Conservation (phyloP, 2,329 filamentous ascomycete genomes). For the Sporothrix luriei region DNA sequence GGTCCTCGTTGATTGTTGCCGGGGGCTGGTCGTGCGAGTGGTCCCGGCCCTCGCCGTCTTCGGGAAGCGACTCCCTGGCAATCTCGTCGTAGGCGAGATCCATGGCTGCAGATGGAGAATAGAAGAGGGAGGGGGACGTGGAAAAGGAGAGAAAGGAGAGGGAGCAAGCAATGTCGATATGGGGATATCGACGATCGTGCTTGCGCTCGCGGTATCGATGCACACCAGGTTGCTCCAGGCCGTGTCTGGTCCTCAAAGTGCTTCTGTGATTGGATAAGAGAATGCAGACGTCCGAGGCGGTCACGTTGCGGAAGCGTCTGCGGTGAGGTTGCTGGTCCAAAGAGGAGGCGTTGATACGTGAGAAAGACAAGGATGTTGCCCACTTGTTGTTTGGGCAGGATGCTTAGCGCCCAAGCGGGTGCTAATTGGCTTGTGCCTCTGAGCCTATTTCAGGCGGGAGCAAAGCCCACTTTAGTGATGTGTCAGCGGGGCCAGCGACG, state of each 20-base stretch:
- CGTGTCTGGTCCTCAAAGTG: background rate
- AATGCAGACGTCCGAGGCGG: conserved; percentile 24
- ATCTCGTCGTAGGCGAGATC: conserved; percentile 98
- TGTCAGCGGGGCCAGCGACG: conserved; percentile 23
- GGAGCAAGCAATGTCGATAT: background rate
- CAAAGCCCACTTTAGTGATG: conserved; percentile 8
- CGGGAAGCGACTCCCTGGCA: conserved; percentile 74
- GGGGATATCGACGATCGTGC: background rate
- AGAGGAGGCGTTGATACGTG: conserved; percentile 23
- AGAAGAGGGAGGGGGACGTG: background rate
- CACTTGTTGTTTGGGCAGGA: conserved; percentile 25
- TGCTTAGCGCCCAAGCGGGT: conserved; percentile 18
- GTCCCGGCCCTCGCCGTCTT: conserved; percentile 54
- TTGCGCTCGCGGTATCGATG: background rate
- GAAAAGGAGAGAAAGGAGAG: no score
- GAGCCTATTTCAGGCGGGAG: conserved; percentile 1
- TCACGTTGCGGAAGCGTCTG: conserved; percentile 24
- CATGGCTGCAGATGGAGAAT: conserved; percentile 56
- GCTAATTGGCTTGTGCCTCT: background rate
- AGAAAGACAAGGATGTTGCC: conserved; percentile 25
- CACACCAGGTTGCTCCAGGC: background rate
- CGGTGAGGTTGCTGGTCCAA: conserved; percentile 3
- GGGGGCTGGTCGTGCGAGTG: conserved; percentile 45
- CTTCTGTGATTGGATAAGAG: conserved; percentile 22
- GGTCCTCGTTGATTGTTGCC: conserved; percentile 75